Evolutionary conservation across 1,139 yeast genomes (phyloP).

Genomic region (Blastobotrys buckinghamii): DNA sequence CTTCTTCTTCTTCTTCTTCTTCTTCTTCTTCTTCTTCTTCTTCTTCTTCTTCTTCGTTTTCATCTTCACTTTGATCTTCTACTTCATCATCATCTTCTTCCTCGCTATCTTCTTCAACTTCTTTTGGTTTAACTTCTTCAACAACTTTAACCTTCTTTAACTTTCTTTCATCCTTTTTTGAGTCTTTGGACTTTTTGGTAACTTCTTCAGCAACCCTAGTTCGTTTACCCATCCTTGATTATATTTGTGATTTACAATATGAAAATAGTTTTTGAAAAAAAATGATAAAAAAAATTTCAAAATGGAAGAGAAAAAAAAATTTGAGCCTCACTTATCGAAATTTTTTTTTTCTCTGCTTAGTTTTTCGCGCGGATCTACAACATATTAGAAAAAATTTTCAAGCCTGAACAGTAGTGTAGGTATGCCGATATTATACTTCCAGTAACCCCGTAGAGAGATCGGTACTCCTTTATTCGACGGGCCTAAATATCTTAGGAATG

Average conservation of each 20-base stretch:
- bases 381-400: background rate
- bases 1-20: conserved; percentile 16
- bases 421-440: too few species aligned
- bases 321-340: conserved; percentile 3
- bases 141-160: conserved; percentile 14
- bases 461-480: too few species aligned
- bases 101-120: conserved; percentile 25
- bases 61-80: conserved; percentile 22
- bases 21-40: conserved; percentile 14
- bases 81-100: conserved; percentile 27
- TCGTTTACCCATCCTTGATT: conserved; percentile 6
- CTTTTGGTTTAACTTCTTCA: conserved; percentile 19
- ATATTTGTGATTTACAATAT: background rate
- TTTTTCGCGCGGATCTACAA: background rate
- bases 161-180: conserved; percentile 1
- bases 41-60: conserved; percentile 16
- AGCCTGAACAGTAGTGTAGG: background rate
- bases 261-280: background rate
- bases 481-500: too few species aligned
- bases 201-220: conserved; percentile 5
- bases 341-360: background rate
- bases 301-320: conserved; percentile 4
- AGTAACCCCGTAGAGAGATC: too few species aligned
- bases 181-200: conserved; percentile 8
- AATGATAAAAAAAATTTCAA: conserved; percentile 6